Percentiles rank a stretch among this genome's conserved stretches.
phyloP scores from a whole-genome alignment of 148 eudicot genomes.

The Rhododendron molle region DNA sequence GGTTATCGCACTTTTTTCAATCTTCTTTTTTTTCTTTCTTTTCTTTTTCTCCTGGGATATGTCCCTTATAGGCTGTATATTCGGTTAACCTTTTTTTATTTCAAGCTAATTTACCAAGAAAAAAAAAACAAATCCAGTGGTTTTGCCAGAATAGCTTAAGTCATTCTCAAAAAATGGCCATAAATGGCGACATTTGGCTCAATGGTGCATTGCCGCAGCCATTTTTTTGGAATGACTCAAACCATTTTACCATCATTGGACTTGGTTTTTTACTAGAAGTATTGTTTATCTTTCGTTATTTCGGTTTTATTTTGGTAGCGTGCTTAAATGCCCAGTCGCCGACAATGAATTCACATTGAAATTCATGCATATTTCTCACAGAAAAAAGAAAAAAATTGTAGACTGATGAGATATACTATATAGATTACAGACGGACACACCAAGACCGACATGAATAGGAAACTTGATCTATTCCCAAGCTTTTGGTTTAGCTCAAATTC shows the following conservation, averaged over 20 bases:
- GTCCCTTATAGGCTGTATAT: no score
- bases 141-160: no score
- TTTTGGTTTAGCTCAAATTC: neutral
- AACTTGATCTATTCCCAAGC: neutral
- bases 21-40: no score
- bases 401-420: neutral
- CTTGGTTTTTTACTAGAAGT: neutral
- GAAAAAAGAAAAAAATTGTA: neutral
- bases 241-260: neutral
- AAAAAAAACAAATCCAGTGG: no score
- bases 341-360: neutral
- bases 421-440: neutral
- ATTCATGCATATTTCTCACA: neutral
- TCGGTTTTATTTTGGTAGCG: neutral
- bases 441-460: neutral
- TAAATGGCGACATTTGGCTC: neutral
- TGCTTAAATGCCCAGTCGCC: neutral
- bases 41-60: no score
- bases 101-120: no score
- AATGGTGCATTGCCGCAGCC: neutral
- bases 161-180: neutral
- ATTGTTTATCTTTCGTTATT: no score
- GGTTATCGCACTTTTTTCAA: no score
- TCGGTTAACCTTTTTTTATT: no score
- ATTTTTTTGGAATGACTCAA: no score